Conservation (phyloP, 2,329 filamentous ascomycete species). For the Sporothrix brasiliensis region DNA sequence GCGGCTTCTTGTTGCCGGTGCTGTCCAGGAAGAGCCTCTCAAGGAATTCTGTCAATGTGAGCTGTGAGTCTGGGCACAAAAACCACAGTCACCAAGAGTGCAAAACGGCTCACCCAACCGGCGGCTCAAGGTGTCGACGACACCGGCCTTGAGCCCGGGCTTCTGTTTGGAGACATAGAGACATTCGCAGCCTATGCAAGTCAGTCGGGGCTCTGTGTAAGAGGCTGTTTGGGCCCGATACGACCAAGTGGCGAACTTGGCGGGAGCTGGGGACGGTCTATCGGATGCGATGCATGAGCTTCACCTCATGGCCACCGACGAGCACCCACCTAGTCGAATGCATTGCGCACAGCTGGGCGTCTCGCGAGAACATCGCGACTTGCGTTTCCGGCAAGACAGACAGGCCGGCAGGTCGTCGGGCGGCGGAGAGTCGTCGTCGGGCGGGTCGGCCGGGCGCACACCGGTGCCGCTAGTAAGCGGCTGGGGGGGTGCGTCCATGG, state of each 20-base stretch:
- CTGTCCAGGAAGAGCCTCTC: constrained; percentile 27
- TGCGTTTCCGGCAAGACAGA: constrained; percentile 34
- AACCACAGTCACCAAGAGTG: too few relatives aligned
- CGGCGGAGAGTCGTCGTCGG: constrained; percentile 26
- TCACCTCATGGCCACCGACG: neutral
- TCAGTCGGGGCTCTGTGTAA: neutral
- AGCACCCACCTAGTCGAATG: constrained; percentile 24
- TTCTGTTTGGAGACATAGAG: constrained; percentile 28
- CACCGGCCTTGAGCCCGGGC: constrained; percentile 12
- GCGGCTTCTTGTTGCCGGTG: constrained; percentile 29
- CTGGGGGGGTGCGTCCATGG: constrained; percentile 15
- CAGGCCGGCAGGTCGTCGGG: constrained; percentile 33
- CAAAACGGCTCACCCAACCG: constrained; percentile 27
- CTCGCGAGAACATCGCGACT: constrained; percentile 35
- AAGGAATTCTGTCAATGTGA: constrained; percentile 19
- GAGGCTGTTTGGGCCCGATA: too few relatives aligned
- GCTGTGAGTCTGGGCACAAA: too few relatives aligned
- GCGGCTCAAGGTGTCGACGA: constrained; percentile 30
- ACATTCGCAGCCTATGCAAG: constrained; percentile 28
- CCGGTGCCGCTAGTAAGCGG: constrained; percentile 5
- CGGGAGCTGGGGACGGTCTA: neutral
- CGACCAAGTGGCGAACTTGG: neutral
- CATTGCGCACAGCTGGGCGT: constrained; percentile 34
- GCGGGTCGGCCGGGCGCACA: constrained; percentile 14
- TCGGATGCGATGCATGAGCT: neutral